Percentiles rank a stretch among this genome's conserved stretches.
These are phyloP conservation scores for Balakata baccata DNA, from an alignment of 345 rosid genomes.

Conservation along the genomic window DNA sequence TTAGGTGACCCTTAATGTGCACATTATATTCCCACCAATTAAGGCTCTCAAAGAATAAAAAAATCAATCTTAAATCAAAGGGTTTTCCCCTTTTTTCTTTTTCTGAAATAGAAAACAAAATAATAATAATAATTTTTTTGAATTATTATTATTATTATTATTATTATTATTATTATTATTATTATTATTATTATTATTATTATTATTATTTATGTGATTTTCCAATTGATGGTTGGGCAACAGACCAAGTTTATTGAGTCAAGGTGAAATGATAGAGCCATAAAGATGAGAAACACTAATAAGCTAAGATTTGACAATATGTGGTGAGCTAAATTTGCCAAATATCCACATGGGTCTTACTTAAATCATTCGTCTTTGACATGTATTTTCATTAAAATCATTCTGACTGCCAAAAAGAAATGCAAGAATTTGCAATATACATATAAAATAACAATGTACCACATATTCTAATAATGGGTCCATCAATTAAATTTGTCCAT, in stretches of 20 bases:
- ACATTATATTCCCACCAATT: slow-evolving; percentile 45
- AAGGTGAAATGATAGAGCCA: slow-evolving; percentile 19
- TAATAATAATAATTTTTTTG: background rate
- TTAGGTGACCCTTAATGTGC: slow-evolving; percentile 18
- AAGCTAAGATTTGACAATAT: slow-evolving; percentile 25
- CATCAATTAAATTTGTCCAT: too few species aligned
- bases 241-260: slow-evolving; percentile 30
- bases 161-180: too few species aligned
- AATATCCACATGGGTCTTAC: slow-evolving; percentile 27
- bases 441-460: too few species aligned
- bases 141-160: background rate
- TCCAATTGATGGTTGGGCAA: slow-evolving; percentile 42
- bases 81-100: background rate
- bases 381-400: too few species aligned
- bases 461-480: too few species aligned
- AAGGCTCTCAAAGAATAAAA: slow-evolving; percentile 29
- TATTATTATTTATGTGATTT: too few species aligned
- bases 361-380: background rate
- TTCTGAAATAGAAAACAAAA: background rate
- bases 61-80: background rate
- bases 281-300: slow-evolving; percentile 22
- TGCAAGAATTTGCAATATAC: too few species aligned
- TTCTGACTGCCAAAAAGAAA: too few species aligned
- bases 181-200: too few species aligned
- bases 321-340: slow-evolving; percentile 11